Conservation (phyloP, 108 stramenopile species). For the Nannochloropsis salina region DNA sequence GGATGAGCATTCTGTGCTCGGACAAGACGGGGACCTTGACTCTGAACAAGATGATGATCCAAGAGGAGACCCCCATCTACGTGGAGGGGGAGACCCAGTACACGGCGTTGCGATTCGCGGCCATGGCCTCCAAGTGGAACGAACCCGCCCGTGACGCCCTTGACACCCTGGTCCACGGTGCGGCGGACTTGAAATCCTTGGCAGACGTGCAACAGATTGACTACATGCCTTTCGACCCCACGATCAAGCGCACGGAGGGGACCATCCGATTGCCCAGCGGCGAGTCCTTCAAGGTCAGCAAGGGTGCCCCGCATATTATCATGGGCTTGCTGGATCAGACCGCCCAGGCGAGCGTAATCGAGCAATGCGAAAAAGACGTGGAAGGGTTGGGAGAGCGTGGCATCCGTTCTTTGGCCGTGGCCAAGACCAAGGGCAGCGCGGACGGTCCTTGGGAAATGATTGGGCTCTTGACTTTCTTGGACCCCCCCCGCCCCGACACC, state of each 20-base stretch:
- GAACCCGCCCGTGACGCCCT: conserved; percentile 32
- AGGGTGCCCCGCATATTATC: conserved; percentile 70
- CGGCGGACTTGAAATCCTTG: conserved; percentile 27
- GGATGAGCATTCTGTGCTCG: conserved; percentile 70
- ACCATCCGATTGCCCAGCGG: conserved; percentile 29
- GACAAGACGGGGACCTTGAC: conserved; percentile 83
- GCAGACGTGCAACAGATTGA: conserved; percentile 35
- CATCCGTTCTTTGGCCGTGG: conserved; percentile 65
- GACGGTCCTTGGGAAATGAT: conserved; percentile 59
- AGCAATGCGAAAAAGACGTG: conserved; percentile 54
- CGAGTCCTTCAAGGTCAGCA: conserved; percentile 59
- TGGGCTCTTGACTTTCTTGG: conserved; percentile 69
- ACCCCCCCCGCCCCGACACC: conserved; percentile 74
- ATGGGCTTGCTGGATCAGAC: conserved; percentile 41
- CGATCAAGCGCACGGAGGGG: conserved; percentile 64
- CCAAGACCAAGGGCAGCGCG: conserved; percentile 50
- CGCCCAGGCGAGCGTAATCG: background rate
- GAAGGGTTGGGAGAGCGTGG: conserved; percentile 62
- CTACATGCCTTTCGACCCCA: conserved; percentile 72
- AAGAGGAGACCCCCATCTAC: conserved; percentile 55
- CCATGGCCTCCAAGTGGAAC: conserved; percentile 34
- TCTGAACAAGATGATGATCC: conserved; percentile 65
- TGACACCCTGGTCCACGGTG: conserved; percentile 22
- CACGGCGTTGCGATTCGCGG: conserved; percentile 26
- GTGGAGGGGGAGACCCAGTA: conserved; percentile 31